These are phyloP conservation scores for Suhomyces coccinellae DNA, from an alignment of 1,139 yeast species.

Conservation along the genomic window DNA sequence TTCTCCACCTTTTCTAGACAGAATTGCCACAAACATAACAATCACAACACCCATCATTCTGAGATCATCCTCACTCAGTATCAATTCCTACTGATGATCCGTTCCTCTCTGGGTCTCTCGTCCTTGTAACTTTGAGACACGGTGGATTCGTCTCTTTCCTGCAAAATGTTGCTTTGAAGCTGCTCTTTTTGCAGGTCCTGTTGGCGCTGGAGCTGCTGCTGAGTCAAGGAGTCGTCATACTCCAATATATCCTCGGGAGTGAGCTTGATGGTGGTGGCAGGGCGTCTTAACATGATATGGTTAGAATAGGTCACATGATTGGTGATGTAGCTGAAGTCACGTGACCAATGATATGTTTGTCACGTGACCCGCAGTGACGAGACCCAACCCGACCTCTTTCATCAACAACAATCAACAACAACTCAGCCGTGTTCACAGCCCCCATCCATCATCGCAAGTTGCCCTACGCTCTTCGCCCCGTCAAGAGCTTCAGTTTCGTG, in stretches of 20 bases:
- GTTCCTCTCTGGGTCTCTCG: conserved; percentile 9
- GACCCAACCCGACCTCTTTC: background rate
- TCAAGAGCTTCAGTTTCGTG: conserved; percentile 5
- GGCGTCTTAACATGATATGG: conserved; percentile 55
- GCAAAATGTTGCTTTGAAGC: conserved; percentile 5
- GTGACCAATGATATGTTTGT: background rate
- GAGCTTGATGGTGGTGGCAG: conserved; percentile 61
- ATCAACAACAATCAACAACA: background rate
- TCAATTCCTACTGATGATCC: conserved; percentile 10
- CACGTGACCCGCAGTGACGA: background rate
- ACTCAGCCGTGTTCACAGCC: background rate
- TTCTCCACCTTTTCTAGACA: background rate
- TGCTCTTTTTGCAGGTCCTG: conserved; percentile 8
- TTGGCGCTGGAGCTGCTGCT: conserved; percentile 6
- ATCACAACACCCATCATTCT: background rate
- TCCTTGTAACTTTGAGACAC: conserved; percentile 3
- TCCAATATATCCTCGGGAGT: conserved; percentile 67
- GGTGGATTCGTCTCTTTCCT: conserved; percentile 5
- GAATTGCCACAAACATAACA: no score
- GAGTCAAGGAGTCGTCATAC: conserved; percentile 48
- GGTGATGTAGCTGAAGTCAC: background rate
- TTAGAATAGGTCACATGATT: background rate
- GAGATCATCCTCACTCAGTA: background rate
- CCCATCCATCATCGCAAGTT: background rate
- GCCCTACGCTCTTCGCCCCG: background rate